phyloP scores from a whole-genome alignment of 139 green algal genomes.

The Chlamydomonas schloesseri region DNA sequence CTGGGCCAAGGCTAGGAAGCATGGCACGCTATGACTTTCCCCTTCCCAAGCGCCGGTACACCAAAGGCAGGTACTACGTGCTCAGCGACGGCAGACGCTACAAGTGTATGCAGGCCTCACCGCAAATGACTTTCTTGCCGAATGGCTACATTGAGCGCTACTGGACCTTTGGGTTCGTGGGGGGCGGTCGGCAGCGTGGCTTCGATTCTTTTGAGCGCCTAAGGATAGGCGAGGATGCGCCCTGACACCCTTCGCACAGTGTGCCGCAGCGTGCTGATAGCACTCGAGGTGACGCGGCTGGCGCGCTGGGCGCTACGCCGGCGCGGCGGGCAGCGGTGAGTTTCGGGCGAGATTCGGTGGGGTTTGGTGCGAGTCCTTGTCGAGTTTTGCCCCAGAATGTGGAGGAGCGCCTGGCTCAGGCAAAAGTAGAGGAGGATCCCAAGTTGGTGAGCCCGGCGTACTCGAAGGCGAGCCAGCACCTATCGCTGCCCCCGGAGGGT shows the following conservation, averaged over 20 bases:
- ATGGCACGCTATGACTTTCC: constrained; percentile 6
- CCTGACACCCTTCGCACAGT: constrained; percentile 14
- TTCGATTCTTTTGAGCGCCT: constrained; percentile 16
- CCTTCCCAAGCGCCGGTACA: constrained; percentile 10
- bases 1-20: not conserved
- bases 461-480: constrained; percentile 21
- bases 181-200: constrained; percentile 16
- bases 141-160: constrained; percentile 16
- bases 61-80: constrained; percentile 13
- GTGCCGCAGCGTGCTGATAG: constrained; percentile 2
- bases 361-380: constrained; percentile 11
- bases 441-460: constrained; percentile 9
- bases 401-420: constrained; percentile 19
- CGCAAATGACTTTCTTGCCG: not conserved
- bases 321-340: constrained; percentile 15
- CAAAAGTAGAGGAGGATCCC: constrained; percentile 23
- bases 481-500: constrained; percentile 15
- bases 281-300: constrained; percentile 15
- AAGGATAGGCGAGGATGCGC: constrained; percentile 5
- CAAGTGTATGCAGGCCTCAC: not conserved
- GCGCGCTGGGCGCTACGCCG: constrained; percentile 12
- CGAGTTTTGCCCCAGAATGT: constrained; percentile 18
- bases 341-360: constrained; percentile 23
- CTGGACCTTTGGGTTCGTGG: constrained; percentile 25
- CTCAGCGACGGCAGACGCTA: constrained; percentile 14